Conservation (phyloP, 495 filamentous ascomycete genomes). For the Penicillium malachiteum region DNA sequence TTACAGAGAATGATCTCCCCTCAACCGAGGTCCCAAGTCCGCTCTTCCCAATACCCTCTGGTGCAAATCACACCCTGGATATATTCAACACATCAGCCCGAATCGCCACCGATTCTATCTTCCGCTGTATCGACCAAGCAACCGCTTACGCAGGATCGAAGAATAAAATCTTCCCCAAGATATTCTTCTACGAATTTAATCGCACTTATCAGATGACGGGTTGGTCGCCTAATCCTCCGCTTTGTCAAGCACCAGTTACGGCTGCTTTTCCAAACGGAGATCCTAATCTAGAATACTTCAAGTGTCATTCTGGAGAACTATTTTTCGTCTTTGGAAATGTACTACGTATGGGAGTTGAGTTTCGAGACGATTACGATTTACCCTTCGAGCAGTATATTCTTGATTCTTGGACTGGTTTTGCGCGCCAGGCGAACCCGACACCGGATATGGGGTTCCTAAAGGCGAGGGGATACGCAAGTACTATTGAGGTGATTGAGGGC, state of each 20-base stretch:
- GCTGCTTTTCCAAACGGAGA: constrained; percentile 20
- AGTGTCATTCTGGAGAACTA: constrained; percentile 29
- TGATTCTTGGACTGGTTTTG: constrained; percentile 29
- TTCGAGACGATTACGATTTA: constrained; percentile 25
- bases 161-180: constrained; percentile 21
- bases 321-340: constrained; percentile 27
- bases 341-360: constrained; percentile 13
- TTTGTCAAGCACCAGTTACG: constrained; percentile 24
- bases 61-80: constrained; percentile 21
- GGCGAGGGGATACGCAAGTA: constrained; percentile 22
- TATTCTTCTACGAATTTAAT: constrained; percentile 30
- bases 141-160: constrained; percentile 20
- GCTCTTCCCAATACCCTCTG: constrained; percentile 18
- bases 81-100: constrained; percentile 28
- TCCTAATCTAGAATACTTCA: constrained; percentile 28
- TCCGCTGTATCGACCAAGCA: constrained; percentile 29
- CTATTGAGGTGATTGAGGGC: constrained; percentile 10
- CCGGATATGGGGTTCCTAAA: constrained; percentile 15
- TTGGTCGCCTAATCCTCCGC: constrained; percentile 26
- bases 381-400: constrained; percentile 27
- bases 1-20: constrained; percentile 9
- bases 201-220: constrained; percentile 27
- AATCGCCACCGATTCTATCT: constrained; percentile 25
- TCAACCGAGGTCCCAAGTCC: constrained; percentile 10
- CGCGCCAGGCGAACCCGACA: constrained; percentile 18